Conservation (phyloP, 2,329 filamentous ascomycete species). For the Tolypocladium album region DNA sequence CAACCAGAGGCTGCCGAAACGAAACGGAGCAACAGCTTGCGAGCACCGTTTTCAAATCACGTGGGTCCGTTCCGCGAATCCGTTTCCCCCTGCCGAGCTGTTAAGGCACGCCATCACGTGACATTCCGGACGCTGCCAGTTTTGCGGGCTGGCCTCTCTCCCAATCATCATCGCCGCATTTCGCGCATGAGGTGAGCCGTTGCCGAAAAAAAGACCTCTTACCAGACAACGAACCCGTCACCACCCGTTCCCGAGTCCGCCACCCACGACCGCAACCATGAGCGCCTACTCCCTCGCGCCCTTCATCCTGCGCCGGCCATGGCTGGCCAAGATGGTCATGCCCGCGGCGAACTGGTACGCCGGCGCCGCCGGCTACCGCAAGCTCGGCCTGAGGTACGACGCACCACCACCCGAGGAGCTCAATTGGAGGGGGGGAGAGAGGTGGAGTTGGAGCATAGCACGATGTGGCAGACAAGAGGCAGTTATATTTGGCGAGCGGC, state of each 20-base stretch:
- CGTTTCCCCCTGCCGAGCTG: neutral
- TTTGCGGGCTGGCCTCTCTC: slow-evolving; percentile 14
- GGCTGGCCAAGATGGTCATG: slow-evolving; percentile 65
- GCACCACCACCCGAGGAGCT: slow-evolving; percentile 1
- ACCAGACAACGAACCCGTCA: neutral
- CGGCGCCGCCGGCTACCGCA: slow-evolving; percentile 83
- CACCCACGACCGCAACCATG: slow-evolving; percentile 24
- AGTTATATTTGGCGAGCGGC: neutral
- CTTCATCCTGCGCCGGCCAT: slow-evolving; percentile 74
- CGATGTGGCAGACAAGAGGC: neutral
- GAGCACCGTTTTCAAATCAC: neutral
- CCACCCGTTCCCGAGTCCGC: neutral
- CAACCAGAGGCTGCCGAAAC: neutral
- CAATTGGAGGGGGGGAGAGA: neutral
- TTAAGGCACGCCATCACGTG: slow-evolving; percentile 15
- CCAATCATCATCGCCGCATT: slow-evolving; percentile 21
- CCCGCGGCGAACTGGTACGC: slow-evolving; percentile 83
- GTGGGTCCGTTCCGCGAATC: neutral
- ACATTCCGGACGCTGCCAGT: slow-evolving; percentile 18
- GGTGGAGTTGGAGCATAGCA: neutral
- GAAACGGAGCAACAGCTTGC: neutral
- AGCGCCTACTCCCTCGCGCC: slow-evolving; percentile 66
- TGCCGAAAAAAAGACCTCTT: slow-evolving; percentile 8
- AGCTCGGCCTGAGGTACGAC: slow-evolving; percentile 77
- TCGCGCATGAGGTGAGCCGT: slow-evolving; percentile 18